A percentile compares a stretch with the other conserved stretches of the same genome.
Evolutionary conservation across 2,329 filamentous ascomycete genomes (phyloP).

Genomic region (Scedosporium minutisporum): DNA sequence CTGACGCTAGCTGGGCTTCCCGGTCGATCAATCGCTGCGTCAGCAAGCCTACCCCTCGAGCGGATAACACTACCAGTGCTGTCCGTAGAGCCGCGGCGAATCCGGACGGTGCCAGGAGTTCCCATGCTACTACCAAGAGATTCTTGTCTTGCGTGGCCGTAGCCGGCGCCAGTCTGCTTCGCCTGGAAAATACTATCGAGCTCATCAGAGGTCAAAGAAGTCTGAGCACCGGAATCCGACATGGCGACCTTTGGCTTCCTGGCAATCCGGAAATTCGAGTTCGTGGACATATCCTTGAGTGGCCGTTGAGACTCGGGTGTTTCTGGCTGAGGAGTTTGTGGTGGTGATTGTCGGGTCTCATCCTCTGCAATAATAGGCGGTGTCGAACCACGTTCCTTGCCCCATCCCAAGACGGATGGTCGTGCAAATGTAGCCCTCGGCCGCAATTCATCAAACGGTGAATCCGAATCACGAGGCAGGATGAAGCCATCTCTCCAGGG

Average conservation of each 20-base stretch:
- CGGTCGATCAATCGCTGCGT: slow-evolving; percentile 44
- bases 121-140: slow-evolving; percentile 26
- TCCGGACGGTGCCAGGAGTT: slow-evolving; percentile 30
- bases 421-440: slow-evolving; percentile 9
- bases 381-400: neutral
- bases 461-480: slow-evolving; percentile 36
- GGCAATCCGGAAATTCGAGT: slow-evolving; percentile 31
- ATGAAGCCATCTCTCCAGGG: slow-evolving; percentile 48
- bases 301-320: slow-evolving; percentile 47
- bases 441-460: slow-evolving; percentile 17
- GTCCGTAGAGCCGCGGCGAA: slow-evolving; percentile 36
- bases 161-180: slow-evolving; percentile 25
- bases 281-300: slow-evolving; percentile 54
- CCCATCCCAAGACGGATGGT: slow-evolving; percentile 22
- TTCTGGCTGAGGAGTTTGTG: slow-evolving; percentile 27
- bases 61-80: slow-evolving; percentile 35
- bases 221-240: slow-evolving; percentile 54
- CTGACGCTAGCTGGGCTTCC: slow-evolving; percentile 63
- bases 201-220: slow-evolving; percentile 68
- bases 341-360: slow-evolving; percentile 46
- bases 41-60: slow-evolving; percentile 25
- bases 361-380: slow-evolving; percentile 50
- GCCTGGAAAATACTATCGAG: slow-evolving; percentile 67
- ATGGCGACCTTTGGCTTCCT: slow-evolving; percentile 22
- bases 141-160: slow-evolving; percentile 23